Base-by-base conservation (phyloP, 1,139 yeast genomes). In the Kodamaea suecica region DNA sequence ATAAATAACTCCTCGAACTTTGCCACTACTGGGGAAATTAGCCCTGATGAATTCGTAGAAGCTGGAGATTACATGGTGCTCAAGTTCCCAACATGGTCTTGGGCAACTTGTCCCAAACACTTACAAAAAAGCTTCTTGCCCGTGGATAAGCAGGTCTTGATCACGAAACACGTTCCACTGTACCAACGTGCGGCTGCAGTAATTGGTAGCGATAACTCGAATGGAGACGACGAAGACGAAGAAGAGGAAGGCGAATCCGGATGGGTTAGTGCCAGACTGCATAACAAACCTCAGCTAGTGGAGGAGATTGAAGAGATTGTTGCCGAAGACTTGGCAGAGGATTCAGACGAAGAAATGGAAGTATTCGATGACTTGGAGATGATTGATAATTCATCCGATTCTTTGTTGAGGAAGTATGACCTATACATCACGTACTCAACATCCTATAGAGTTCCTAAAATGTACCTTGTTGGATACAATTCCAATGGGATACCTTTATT, bases 81-180 rank as follows among this genome's bases (percentile, higher is more conserved):
- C 59, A 85, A 85, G 67, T 92, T 94, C 58, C 97, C 98, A 2
- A 94, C 97, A 0, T 92, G 99, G 98, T 78, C 80, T 44, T 92
- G 99, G 98, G 71, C 82, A 5, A 65, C 80, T 3, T 80, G 87
- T 7, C 82, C 94, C 14, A 66, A 73, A 8, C 75, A 73, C 48
- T 66, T 70, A 39, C 73, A 62, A 36, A 76, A 84, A 47, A 82
- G 78, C 42, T 92, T 87, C 50, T 63, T 92, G 42, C 98, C 98
- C 0, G 61, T 66, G 1, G 92, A 86, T 46, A 92, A 87, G 60
- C 98, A 92, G 60, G 86, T 73, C 47, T 63, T 92, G 31, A 84
- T 92, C 5, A 88, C 97, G 0, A 76, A 78, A 50, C 95, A 87
- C 55, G 97, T 92, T 3, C 96, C 97, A 1, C 82, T 92, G 31